A percentile compares a stretch with the other conserved stretches of the same genome.
Conservation (phyloP, 352 stramenopile species). For the Globisporangium splendens region DNA sequence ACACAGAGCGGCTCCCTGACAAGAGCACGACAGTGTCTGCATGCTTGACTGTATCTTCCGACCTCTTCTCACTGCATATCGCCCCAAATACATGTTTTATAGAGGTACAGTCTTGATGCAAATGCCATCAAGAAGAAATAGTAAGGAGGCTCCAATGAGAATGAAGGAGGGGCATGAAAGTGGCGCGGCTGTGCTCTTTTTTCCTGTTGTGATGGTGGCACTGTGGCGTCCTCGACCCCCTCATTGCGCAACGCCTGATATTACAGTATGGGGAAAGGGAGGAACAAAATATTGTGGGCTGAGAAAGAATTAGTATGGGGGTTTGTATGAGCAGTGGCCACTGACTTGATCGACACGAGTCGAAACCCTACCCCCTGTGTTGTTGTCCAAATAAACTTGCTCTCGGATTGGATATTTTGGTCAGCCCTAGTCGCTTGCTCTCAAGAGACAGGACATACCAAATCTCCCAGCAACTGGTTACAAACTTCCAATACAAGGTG, state of each 20-base stretch:
- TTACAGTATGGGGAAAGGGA: background rate
- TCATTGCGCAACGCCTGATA: background rate
- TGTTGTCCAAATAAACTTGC: background rate
- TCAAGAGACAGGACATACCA: background rate
- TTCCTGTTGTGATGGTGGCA: no score
- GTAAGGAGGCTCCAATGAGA: background rate
- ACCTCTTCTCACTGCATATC: background rate
- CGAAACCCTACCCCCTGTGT: background rate
- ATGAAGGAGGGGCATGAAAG: background rate
- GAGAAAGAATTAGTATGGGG: background rate
- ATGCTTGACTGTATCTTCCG: background rate
- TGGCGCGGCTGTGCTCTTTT: background rate
- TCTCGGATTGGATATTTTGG: constrained; percentile 1
- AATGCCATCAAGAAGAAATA: no score
- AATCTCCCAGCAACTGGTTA: no score
- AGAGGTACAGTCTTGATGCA: background rate
- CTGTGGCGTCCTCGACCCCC: background rate
- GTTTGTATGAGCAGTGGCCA: background rate
- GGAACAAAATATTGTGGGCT: background rate
- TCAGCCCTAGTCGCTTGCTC: background rate
- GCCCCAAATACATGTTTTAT: background rate
- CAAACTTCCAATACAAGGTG: background rate
- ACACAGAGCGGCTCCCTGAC: background rate
- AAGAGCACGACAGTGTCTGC: background rate
- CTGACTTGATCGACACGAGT: background rate